phyloP scores from a whole-genome alignment of 768 basidiomycete species.

The Russula virescens region DNA sequence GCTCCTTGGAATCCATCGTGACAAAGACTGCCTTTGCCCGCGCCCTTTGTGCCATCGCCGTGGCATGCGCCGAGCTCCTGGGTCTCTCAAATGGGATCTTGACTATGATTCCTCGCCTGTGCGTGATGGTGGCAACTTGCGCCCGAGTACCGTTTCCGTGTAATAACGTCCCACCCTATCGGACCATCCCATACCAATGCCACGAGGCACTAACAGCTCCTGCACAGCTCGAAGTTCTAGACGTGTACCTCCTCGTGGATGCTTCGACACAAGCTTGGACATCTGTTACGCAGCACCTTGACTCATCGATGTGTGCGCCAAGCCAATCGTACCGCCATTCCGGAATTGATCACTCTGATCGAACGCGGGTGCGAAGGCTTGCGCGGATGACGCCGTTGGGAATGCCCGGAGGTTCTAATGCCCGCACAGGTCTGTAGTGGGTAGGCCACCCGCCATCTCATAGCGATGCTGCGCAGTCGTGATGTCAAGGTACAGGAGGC shows the following conservation, averaged over 20 bases:
- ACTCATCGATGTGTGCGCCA: conserved; percentile 43
- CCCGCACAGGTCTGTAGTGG: conserved; percentile 40
- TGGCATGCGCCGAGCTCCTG: conserved; percentile 57
- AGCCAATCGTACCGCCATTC: conserved; percentile 45
- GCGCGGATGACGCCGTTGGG: conserved; percentile 67
- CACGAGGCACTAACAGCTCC: conserved; percentile 7
- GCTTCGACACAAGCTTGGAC: conserved; percentile 38
- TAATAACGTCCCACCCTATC: conserved; percentile 27
- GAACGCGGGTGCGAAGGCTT: conserved; percentile 48
- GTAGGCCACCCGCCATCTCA: conserved; percentile 53
- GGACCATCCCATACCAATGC: background rate
- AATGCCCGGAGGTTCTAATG: conserved; percentile 46
- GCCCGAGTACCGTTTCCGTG: conserved; percentile 56
- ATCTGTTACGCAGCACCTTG: conserved; percentile 56
- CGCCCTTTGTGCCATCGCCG: conserved; percentile 53
- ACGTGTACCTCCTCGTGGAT: conserved; percentile 54
- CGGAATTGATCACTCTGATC: conserved; percentile 55
- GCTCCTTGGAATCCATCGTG: conserved; percentile 33
- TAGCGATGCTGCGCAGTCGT: conserved; percentile 41
- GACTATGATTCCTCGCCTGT: conserved; percentile 39
- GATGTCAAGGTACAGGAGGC: conserved; percentile 67
- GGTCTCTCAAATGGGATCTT: conserved; percentile 68
- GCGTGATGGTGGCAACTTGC: conserved; percentile 46
- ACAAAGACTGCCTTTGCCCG: conserved; percentile 57
- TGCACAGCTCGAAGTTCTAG: conserved; percentile 51